phyloP scores from a whole-genome alignment of 192 early-diverging fungal species.

The Piromyces sp. region DNA sequence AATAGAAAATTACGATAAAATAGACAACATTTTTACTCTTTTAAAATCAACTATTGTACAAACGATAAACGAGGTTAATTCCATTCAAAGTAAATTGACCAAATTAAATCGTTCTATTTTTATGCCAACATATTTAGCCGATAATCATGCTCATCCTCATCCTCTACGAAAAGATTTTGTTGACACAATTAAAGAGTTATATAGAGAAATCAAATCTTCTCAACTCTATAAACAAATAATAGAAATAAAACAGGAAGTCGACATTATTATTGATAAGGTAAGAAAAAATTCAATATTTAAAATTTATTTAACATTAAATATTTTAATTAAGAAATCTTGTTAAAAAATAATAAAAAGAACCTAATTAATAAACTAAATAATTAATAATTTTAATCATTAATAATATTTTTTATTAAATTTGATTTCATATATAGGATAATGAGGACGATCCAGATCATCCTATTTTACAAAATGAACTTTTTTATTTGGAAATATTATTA shows the following conservation, averaged over 20 bases:
- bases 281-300: neutral
- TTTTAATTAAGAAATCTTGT: too few species aligned
- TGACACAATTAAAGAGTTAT: neutral
- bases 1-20: neutral
- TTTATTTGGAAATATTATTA: neutral
- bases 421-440: neutral
- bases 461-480: neutral
- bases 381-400: too few species aligned
- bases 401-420: too few species aligned
- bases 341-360: too few species aligned
- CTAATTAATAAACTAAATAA: too few species aligned
- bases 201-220: neutral
- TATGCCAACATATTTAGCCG: neutral
- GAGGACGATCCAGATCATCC: neutral
- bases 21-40: neutral
- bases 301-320: too few species aligned
- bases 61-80: neutral
- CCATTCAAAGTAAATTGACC: neutral
- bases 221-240: neutral
- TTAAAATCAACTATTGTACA: neutral
- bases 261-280: neutral
- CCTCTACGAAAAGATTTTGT: neutral
- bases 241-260: neutral
- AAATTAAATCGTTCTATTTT: neutral
- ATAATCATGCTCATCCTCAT: neutral